phyloP scores from a whole-genome alignment of 345 rosid genomes.

The Arabidopsis arenosa region DNA sequence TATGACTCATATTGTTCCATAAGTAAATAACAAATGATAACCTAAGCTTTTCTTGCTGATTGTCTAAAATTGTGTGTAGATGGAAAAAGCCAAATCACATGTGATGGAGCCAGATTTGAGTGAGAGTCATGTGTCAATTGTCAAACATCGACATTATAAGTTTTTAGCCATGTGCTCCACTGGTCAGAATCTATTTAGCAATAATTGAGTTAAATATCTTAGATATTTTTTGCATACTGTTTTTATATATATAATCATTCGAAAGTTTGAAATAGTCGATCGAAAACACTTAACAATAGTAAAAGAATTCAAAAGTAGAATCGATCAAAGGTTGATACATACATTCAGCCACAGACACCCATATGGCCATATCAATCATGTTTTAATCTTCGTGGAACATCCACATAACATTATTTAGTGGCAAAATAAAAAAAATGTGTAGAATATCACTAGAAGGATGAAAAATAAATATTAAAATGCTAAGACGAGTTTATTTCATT shows the following conservation, averaged over 20 bases:
- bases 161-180: constrained; percentile 31
- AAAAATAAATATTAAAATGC: not conserved
- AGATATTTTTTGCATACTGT: constrained; percentile 29
- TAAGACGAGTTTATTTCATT: not conserved
- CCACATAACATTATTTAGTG: not conserved
- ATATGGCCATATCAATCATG: not conserved
- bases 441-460: not conserved
- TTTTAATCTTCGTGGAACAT: not conserved
- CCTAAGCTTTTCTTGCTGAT: not conserved
- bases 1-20: constrained; percentile 26
- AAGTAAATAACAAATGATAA: not conserved
- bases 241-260: not conserved
- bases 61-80: not conserved
- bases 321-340: constrained; percentile 5
- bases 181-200: constrained; percentile 22
- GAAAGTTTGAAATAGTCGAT: not conserved
- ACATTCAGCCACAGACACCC: not conserved
- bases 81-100: constrained; percentile 39
- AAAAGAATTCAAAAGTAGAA: not conserved
- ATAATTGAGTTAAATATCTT: constrained; percentile 43
- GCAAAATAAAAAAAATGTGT: not conserved
- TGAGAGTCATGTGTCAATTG: constrained; percentile 29
- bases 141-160: constrained; percentile 29
- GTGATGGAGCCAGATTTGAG: constrained; percentile 34
- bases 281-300: not conserved